Evolutionary conservation across 2,329 filamentous ascomycete species (phyloP).

Genomic region (Aureobasidium vineae): DNA sequence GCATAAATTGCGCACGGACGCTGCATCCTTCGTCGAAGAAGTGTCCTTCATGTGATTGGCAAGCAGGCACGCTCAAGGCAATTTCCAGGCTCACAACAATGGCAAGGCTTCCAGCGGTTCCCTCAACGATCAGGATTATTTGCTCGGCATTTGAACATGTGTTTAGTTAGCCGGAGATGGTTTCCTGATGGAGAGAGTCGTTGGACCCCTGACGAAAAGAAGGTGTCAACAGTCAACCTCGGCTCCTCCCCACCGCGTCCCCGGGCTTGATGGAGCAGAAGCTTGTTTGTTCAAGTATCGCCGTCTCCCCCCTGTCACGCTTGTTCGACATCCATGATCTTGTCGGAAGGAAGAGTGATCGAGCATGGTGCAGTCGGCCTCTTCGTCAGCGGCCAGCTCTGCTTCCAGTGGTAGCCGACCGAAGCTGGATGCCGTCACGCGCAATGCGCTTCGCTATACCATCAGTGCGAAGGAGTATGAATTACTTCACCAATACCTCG

Average conservation of each 20-base stretch:
- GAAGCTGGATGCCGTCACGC: conserved; percentile 66
- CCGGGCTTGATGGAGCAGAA: background rate
- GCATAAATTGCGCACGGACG: background rate
- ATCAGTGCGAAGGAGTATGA: conserved; percentile 82
- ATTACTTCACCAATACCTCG: conserved; percentile 75
- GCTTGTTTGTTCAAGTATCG: conserved; percentile 1
- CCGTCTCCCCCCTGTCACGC: background rate
- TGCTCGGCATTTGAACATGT: background rate
- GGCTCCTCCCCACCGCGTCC: conserved; percentile 12
- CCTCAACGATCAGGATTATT: background rate
- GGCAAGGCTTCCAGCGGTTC: background rate
- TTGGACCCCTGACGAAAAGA: background rate
- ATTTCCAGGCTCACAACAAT: background rate
- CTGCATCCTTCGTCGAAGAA: background rate
- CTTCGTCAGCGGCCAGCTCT: conserved; percentile 17
- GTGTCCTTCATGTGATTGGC: conserved; percentile 1
- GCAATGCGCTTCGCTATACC: conserved; percentile 83
- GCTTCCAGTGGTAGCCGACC: conserved; percentile 19
- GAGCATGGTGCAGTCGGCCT: conserved; percentile 14
- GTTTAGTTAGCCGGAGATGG: background rate
- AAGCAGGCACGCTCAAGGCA: background rate
- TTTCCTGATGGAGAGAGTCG: background rate
- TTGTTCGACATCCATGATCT: background rate
- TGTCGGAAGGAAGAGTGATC: background rate
- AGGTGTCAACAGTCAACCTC: conserved; percentile 1